Evolutionary conservation across 805 yeast genomes (phyloP).

Genomic region (Saturnispora halmiae): DNA sequence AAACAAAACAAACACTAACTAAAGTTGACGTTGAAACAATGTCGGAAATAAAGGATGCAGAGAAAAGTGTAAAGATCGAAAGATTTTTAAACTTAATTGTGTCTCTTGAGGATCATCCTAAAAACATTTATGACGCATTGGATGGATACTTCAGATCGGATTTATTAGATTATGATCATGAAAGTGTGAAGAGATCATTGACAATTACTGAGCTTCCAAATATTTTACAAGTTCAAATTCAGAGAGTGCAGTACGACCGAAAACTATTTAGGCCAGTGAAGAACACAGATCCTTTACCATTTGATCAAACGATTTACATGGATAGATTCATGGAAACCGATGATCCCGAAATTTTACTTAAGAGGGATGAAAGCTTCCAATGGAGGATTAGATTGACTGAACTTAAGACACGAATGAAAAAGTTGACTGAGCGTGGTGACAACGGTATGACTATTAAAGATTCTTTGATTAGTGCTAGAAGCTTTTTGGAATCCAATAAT

Average conservation of each 20-base stretch:
- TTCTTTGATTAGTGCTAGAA: slow-evolving; percentile 46
- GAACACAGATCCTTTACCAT: slow-evolving; percentile 72
- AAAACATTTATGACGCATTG: slow-evolving; percentile 80
- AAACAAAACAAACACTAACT: slow-evolving; percentile 64
- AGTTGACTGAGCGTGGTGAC: slow-evolving; percentile 38
- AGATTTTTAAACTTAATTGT: slow-evolving; percentile 75
- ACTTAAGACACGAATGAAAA: slow-evolving; percentile 36
- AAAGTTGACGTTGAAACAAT: slow-evolving; percentile 34
- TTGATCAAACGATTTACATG: slow-evolving; percentile 67
- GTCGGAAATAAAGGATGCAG: slow-evolving; percentile 20
- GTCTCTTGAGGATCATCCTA: slow-evolving; percentile 81
- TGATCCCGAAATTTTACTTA: slow-evolving; percentile 42
- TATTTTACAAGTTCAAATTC: slow-evolving; percentile 84
- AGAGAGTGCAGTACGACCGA: slow-evolving; percentile 84
- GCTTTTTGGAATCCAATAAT: slow-evolving; percentile 41
- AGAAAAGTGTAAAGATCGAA: slow-evolving; percentile 49
- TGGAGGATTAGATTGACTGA: slow-evolving; percentile 51
- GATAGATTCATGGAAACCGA: slow-evolving; percentile 78
- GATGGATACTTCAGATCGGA: slow-evolving; percentile 80
- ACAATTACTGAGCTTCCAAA: slow-evolving; percentile 68
- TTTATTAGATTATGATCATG: slow-evolving; percentile 57
- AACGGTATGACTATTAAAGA: slow-evolving; percentile 42
- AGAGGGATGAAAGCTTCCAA: slow-evolving; percentile 46
- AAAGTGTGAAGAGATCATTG: slow-evolving; percentile 63
- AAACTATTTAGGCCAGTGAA: slow-evolving; percentile 67